These are phyloP conservation scores for Coniochaeta prunicola DNA, from an alignment of 2,329 filamentous ascomycete genomes.

Conservation along the genomic window DNA sequence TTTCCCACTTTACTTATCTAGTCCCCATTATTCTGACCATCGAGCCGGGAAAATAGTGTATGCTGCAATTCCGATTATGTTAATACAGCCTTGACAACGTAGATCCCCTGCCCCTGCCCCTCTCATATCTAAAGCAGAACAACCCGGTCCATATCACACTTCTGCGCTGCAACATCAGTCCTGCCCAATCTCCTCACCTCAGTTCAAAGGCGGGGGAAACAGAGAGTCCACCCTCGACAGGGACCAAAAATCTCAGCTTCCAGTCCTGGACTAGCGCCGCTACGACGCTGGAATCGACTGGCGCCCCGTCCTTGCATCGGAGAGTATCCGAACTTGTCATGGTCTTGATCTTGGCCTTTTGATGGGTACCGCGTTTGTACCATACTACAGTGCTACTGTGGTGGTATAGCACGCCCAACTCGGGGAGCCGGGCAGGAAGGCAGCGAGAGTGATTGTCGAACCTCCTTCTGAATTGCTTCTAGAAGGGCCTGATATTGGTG, in stretches of 20 bases:
- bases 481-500: neutral
- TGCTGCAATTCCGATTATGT: neutral
- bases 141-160: neutral
- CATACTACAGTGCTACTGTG: no score
- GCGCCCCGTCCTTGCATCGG: neutral
- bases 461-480: neutral
- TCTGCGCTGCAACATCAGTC: neutral
- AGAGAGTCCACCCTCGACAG: no score
- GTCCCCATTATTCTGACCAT: no score
- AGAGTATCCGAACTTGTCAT: neutral
- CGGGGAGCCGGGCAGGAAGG: neutral
- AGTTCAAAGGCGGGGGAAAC: neutral
- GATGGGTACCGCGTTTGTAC: no score
- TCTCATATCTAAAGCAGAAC: neutral
- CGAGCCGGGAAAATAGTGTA: neutral
- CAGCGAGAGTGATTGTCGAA: neutral
- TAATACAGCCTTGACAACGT: neutral
- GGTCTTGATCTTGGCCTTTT: neutral
- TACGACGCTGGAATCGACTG: neutral
- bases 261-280: neutral
- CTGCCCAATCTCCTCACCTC: neutral
- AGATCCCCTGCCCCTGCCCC: neutral
- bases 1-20: no score
- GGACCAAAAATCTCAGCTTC: neutral
- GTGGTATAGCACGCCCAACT: neutral